Evolutionary conservation across 108 stramenopile genomes (phyloP), one percentile per base, ranked within the genome.

Genomic region (Seminavis robusta): DNA sequence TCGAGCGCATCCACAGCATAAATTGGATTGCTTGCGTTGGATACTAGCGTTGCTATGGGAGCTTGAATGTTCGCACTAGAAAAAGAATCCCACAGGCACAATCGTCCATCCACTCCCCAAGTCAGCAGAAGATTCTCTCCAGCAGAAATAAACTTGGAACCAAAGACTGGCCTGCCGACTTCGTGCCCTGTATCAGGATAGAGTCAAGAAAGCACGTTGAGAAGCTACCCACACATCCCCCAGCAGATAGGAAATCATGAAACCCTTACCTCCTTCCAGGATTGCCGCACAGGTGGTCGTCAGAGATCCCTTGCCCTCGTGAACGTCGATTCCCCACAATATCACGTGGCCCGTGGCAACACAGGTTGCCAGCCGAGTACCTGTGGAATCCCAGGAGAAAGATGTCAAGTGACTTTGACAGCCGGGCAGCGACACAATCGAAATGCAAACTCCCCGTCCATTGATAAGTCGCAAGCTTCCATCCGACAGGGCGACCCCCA

Each of bases 401-500:
- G 88, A 83, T 20, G 92, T 93, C 31, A 93, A 53, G 60, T 93
- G 92, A 16, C 75, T 73, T 36, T 71, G 43, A 24, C 59, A 56
- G 0, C 77, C 82, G 2, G 83, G 83, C 1, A 84, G 57, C 9
- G 58, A 47, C 15, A 84, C 23, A 32, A 77, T 46, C 8, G 79
- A 63, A 10, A 84, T 51, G 47, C 83, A 84, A 8, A 72, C 27
- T n/a, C 83, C 83, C 17, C 83, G 61, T 20, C 77, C 76, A 67
- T 84, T 84, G 20, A 80, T 33, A 27, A 84, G 30, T 7, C 83
- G 68, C 13, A 80, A 53, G 41, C 81, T 84, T 28, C 92, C 92
- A 74, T 93, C 92, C 13, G 92, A 84, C 16, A 93, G 59, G 16
- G 92, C 92, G 5, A 62, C 92, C 19, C 82, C 92, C 40, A 93